phyloP scores from a whole-genome alignment of 2,329 filamentous ascomycete species.

The Neofusicoccum sp. region DNA sequence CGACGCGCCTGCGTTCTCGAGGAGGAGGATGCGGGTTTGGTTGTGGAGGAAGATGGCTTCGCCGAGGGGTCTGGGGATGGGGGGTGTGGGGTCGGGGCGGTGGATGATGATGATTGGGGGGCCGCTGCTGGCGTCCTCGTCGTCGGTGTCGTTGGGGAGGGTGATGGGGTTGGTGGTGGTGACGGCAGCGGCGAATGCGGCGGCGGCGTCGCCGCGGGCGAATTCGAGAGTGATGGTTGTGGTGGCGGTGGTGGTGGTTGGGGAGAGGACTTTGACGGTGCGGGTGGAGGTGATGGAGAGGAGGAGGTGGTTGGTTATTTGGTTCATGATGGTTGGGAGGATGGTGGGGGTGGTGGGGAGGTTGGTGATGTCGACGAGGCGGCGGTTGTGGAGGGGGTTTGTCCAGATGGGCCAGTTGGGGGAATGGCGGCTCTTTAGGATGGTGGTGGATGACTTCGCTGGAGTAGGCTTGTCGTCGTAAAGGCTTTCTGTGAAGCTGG shows the following conservation, averaged over 20 bases:
- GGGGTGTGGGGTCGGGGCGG: background rate
- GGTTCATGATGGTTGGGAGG: background rate
- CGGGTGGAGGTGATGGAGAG: background rate
- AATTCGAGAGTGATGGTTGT: background rate
- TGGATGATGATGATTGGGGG: constrained; percentile 6
- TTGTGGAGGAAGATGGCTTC: background rate
- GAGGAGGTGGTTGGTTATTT: background rate
- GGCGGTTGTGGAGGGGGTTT: background rate
- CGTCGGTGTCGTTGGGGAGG: background rate
- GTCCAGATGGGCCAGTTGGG: background rate
- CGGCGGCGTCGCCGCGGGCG: background rate
- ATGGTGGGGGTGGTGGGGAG: background rate
- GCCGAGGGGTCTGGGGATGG: background rate
- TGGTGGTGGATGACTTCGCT: background rate
- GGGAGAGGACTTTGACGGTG: background rate
- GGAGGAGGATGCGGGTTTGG: background rate
- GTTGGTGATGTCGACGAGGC: background rate
- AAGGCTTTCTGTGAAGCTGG: background rate
- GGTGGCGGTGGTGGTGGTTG: background rate
- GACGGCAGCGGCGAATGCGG: background rate
- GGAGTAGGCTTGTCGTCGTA: background rate
- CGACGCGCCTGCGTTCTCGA: background rate
- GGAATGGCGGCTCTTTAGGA: background rate
- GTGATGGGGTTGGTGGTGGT: background rate
- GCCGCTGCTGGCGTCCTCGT: background rate